Evolutionary conservation across 1,284 basidiomycete genomes (phyloP).

Genomic region (Lentinula novae-zelandiae): DNA sequence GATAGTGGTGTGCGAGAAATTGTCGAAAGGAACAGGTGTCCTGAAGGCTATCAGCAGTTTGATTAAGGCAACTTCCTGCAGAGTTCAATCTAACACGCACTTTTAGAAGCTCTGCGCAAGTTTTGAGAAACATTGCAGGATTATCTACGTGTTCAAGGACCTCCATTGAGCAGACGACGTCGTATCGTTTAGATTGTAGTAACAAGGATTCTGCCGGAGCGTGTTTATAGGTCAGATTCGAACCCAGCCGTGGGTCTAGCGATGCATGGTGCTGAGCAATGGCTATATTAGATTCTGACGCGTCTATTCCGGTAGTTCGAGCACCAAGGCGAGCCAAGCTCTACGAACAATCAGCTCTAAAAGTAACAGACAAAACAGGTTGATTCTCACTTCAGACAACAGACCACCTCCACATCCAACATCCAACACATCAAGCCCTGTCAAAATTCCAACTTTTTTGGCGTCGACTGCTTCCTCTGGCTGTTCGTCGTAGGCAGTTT

Average conservation of each 20-base stretch:
- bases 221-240: constrained; percentile 61
- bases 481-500: constrained; percentile 53
- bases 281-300: constrained; percentile 81
- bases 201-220: constrained; percentile 76
- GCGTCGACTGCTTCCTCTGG: constrained; percentile 25
- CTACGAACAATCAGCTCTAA: constrained; percentile 34
- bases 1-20: constrained; percentile 91
- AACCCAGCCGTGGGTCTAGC: constrained; percentile 62
- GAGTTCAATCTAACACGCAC: constrained; percentile 36
- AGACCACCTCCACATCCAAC: constrained; percentile 96
- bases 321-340: constrained; percentile 88
- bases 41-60: constrained; percentile 68
- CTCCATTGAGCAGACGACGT: constrained; percentile 97
- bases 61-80: not conserved
- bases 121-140: constrained; percentile 79
- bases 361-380: not conserved
- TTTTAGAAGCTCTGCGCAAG: constrained; percentile 83
- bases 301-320: constrained; percentile 85
- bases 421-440: constrained; percentile 59
- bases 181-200: constrained; percentile 64
- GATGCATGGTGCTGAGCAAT: constrained; percentile 85
- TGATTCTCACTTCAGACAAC: constrained; percentile 73
- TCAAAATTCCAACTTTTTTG: constrained; percentile 26
- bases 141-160: constrained; percentile 97
- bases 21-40: constrained; percentile 95